Conservation (phyloP, 495 filamentous ascomycete species). For the Aspergillus funiculosus region DNA sequence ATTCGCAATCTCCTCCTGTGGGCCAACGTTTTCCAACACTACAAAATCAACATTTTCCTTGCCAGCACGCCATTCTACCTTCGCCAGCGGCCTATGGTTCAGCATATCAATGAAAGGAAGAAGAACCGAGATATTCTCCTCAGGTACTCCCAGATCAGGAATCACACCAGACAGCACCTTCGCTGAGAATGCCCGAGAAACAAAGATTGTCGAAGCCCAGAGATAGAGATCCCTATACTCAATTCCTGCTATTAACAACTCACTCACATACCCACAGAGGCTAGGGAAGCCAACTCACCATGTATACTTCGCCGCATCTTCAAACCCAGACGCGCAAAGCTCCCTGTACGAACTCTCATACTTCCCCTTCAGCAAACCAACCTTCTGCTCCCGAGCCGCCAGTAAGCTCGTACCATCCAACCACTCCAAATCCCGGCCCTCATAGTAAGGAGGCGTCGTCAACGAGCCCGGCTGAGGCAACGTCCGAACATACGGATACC, state of each 20-base stretch:
- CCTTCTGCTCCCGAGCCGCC: slow-evolving; percentile 39
- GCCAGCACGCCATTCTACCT: slow-evolving; percentile 57
- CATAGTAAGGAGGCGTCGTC: slow-evolving; percentile 55
- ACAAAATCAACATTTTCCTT: slow-evolving; percentile 42
- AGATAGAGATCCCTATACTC: slow-evolving; percentile 52
- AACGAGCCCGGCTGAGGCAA: slow-evolving; percentile 50
- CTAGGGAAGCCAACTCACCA: slow-evolving; percentile 30
- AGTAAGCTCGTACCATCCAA: slow-evolving; percentile 56
- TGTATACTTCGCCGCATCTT: slow-evolving; percentile 32
- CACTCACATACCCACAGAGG: neutral
- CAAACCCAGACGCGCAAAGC: slow-evolving; percentile 34
- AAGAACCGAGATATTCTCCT: slow-evolving; percentile 46
- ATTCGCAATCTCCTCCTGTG: slow-evolving; percentile 55
- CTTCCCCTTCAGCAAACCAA: slow-evolving; percentile 43
- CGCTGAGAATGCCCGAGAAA: slow-evolving; percentile 50
- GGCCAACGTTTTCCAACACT: slow-evolving; percentile 38
- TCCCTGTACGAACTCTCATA: slow-evolving; percentile 37
- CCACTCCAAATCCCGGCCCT: slow-evolving; percentile 51
- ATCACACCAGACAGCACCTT: slow-evolving; percentile 41
- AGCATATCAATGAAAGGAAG: slow-evolving; percentile 57
- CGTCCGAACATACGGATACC: slow-evolving; percentile 56
- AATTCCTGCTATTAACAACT: slow-evolving; percentile 14
- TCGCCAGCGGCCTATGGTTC: slow-evolving; percentile 53
- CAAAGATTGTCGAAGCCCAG: slow-evolving; percentile 60
- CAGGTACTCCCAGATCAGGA: slow-evolving; percentile 25